Percentiles rank a stretch among this genome's conserved stretches.
Conservation (phyloP, 768 basidiomycete species). For the Amanita thiersii region DNA sequence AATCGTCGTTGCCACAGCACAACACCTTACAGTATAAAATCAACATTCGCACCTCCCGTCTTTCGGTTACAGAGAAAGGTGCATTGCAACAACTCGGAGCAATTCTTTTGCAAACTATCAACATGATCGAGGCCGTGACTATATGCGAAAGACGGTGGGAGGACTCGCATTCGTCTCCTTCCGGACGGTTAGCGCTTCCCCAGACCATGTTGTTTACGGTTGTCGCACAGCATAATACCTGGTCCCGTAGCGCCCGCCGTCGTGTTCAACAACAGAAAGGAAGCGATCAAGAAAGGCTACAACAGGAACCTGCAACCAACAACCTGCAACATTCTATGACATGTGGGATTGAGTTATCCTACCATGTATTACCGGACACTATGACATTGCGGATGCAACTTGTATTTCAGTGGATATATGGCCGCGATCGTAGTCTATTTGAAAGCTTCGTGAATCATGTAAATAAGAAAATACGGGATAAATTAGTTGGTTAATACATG, state of each 20-base stretch:
- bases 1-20: conserved; percentile 45
- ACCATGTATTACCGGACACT: conserved; percentile 16
- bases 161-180: not conserved
- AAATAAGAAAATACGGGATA: not conserved
- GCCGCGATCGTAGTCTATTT: conserved; percentile 46
- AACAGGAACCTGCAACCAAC: not conserved
- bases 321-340: not conserved
- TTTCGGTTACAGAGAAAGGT: conserved; percentile 10
- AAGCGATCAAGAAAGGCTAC: not conserved
- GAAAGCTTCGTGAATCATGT: conserved; percentile 42
- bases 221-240: conserved; percentile 11
- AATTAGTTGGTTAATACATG: not conserved
- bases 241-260: conserved; percentile 9
- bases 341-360: conserved; percentile 12
- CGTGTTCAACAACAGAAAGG: not conserved
- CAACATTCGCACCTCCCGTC: conserved; percentile 15
- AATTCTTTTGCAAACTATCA: not conserved
- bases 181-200: not conserved
- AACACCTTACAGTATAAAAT: conserved; percentile 41
- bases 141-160: not conserved
- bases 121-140: not conserved
- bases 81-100: not conserved
- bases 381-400: conserved; percentile 17
- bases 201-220: conserved; percentile 1
- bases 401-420: conserved; percentile 56